Evolutionary conservation across 1,139 yeast species (phyloP), one percentile per base, ranked within the genome.

Genomic region (Suhomyces kunorum): DNA sequence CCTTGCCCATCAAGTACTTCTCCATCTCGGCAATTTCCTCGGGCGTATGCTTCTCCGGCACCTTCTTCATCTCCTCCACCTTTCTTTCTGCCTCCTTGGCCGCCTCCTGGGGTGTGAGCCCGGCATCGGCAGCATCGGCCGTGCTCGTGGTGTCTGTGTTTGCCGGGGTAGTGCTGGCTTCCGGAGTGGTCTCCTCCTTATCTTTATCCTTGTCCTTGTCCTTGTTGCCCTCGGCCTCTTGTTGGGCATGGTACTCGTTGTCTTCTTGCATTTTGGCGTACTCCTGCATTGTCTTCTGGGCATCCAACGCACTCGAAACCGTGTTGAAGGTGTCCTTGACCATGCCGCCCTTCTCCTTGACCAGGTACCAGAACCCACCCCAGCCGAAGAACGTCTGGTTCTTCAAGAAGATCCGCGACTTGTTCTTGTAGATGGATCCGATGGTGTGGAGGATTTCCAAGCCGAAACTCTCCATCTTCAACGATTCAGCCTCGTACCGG

Each of bases 381-480:
- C 89, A 72, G 1, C 95, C 94, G 50, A 87, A 72, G 47, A 86
- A 79, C 7, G 63, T 57, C 55, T 87, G 95, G 37, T 75, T 74
- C 51, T 76, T 77, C 42, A 78, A 58, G 46, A 76, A 74, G 17
- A 76, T 78, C 51, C 66, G 74, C 23, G 89, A 78, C 55, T 88
- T 88, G 50, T 84, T 74, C 49, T 74, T 72, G 61, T 90, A 90
- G 7, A 87, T 80, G 28, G 76, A 69, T 13, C 98, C 98, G 43
- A 90, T 80, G 1, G 96, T 77, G 57, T 90, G 97, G 43, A 92
- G 74, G 34, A 90, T 83, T 58, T 90, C 96, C 38, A 89, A 68
- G 7, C 98, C 98, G 66, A 90, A 92, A 38, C 96, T 87, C 63
- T 90, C 98, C 86, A 88, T 82, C 58, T 90, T 90, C 47, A 92